Conservation (phyloP, 352 stramenopile species). For the Phytophthora pistaciae region DNA sequence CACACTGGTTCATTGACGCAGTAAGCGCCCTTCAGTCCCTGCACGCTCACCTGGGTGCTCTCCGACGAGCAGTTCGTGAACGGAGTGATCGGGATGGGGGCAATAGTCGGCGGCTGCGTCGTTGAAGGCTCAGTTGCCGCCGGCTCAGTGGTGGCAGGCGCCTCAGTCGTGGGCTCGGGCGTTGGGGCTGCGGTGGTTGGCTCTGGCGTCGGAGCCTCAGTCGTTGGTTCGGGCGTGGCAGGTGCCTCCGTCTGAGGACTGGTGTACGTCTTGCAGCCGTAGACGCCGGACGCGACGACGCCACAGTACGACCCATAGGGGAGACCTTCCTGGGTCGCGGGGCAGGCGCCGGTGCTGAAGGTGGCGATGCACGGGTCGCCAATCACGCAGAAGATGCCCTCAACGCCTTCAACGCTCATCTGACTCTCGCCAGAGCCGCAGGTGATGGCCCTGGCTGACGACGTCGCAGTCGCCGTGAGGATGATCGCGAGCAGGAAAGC, state of each 20-base stretch:
- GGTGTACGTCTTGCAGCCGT: conserved; percentile 39
- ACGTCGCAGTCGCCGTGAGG: conserved; percentile 21
- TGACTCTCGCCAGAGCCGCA: conserved; percentile 31
- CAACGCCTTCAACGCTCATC: conserved; percentile 46
- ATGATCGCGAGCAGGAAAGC: conserved; percentile 39
- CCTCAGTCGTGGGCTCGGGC: background rate
- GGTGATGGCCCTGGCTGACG: conserved; percentile 14
- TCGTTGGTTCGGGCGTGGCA: conserved; percentile 2
- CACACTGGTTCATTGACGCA: conserved; percentile 49
- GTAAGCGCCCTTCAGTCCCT: conserved; percentile 51
- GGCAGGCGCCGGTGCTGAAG: conserved; percentile 34
- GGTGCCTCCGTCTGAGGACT: conserved; percentile 5
- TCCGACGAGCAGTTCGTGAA: conserved; percentile 19
- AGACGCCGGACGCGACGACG: conserved; percentile 40
- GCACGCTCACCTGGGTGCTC: conserved; percentile 35
- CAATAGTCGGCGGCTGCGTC: background rate
- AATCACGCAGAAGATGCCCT: conserved; percentile 40
- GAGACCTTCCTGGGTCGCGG: conserved; percentile 31
- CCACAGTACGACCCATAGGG: conserved; percentile 47
- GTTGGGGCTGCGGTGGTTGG: background rate
- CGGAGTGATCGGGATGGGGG: conserved; percentile 9
- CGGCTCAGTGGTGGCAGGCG: conserved; percentile 6
- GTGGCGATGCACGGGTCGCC: conserved; percentile 37
- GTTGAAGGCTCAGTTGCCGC: conserved; percentile 6
- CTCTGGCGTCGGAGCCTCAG: conserved; percentile 2